Percentiles rank a stretch among this genome's conserved stretches.
Evolutionary conservation across 192 early-diverging fungal genomes (phyloP).

Genomic region (Glomus cerebriforme): DNA sequence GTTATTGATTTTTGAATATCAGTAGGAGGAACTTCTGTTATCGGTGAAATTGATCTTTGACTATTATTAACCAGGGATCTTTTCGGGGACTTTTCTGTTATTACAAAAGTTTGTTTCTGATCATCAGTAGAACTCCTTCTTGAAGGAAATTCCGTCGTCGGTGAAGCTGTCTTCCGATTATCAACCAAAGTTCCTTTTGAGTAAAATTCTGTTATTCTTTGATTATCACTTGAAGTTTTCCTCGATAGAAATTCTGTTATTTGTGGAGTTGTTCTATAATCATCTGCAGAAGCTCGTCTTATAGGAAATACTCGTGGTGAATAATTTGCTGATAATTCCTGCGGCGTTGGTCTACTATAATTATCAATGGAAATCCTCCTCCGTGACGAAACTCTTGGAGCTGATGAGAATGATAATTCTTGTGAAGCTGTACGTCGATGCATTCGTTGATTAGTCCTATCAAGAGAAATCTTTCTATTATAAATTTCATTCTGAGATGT

Average conservation of each 20-base stretch:
- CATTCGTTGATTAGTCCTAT: background rate
- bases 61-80: too few species aligned
- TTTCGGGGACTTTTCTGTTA: too few species aligned
- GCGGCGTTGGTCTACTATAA: background rate
- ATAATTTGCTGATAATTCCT: background rate
- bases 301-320: background rate
- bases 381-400: background rate
- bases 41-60: background rate
- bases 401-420: background rate
- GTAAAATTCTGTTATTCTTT: background rate
- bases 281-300: background rate
- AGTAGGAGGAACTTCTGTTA: background rate
- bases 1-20: background rate
- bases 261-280: background rate
- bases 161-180: background rate
- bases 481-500: background rate
- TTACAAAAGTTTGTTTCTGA: background rate
- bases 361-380: background rate
- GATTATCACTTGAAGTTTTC: background rate
- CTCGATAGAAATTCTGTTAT: background rate
- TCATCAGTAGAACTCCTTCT: background rate
- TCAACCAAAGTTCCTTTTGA: background rate
- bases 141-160: background rate
- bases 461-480: background rate
- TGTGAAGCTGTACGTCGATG: background rate